Base-by-base conservation (phyloP, 2,329 filamentous ascomycete genomes). In the Fusarium clavum region DNA sequence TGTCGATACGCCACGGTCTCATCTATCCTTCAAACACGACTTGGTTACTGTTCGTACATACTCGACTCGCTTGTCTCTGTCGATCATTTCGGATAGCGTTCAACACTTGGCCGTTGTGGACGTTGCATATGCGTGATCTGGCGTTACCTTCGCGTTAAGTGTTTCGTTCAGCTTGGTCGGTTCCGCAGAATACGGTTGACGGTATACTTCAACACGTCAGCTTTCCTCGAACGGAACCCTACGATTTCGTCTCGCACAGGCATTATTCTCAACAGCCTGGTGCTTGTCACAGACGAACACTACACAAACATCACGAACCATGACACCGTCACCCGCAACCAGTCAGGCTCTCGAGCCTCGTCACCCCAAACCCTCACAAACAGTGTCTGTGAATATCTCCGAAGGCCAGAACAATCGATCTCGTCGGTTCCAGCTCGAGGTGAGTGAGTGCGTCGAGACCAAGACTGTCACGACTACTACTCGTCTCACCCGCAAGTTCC, bases 391-490 rank as follows among this genome's bases (percentile, higher is more conserved):
- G 67, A 85, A 83, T 69, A 83, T 83, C 59, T 81, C 82, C 47
- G 83, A 86, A 58, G 77, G 80, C 16, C 73, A 76, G 60, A 77
- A 75, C 52, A 77, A 25, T 11, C 49, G 77, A 64, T 76, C 73
- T 70, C 79, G 75, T 64, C 82, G 73, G 71, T 83, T 81, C 72
- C 86, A 88, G 73, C 86, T 90, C 71, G 86, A 88, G 68, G 82
- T 91, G 48, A 87, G 87, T 64, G 88, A 91, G 74, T 90, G 88
- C 71, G 87, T 91, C 75, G 89, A 91, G 80, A 91, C 88, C 18
- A 90, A 88, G 78, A 91, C 88, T 13, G 89, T 97, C 67, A 97
- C 94, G 3, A 98, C 95, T 1, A 98, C 94, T 0, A 98, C 94
- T 1, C 97, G 94, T 1, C 97, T 94, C 3, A 93, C 94, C 70